Conservation (phyloP, 192 early-diverging fungal genomes). For the Podochytrium sp. region DNA sequence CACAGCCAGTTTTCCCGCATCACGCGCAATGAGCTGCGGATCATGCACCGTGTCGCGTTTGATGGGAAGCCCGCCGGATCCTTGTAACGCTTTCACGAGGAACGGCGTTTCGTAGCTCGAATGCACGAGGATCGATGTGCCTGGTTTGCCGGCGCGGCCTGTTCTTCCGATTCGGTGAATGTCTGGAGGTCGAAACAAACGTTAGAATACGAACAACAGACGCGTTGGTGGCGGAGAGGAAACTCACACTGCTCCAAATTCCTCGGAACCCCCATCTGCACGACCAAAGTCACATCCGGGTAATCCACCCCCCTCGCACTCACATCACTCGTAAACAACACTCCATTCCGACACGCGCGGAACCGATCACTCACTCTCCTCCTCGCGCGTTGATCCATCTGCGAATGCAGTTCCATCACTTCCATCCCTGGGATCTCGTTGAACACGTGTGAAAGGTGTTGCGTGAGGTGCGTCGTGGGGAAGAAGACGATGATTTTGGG, state of each 20-base stretch:
- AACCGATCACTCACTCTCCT: conserved; percentile 71
- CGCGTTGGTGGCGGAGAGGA: background rate
- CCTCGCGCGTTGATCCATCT: conserved; percentile 68
- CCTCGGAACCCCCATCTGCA: conserved; percentile 77
- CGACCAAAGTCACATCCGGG: conserved; percentile 80
- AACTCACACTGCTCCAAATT: conserved; percentile 61
- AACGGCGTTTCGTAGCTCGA: conserved; percentile 75
- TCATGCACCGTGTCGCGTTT: conserved; percentile 36
- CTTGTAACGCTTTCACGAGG: conserved; percentile 37
- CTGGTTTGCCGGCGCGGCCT: conserved; percentile 87
- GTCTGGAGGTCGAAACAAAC: conserved; percentile 49
- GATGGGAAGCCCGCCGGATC: conserved; percentile 30
- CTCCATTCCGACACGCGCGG: conserved; percentile 54
- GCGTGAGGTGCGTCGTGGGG: conserved; percentile 67
- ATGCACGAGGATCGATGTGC: conserved; percentile 78
- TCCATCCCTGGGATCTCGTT: conserved; percentile 28
- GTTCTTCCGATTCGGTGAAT: conserved; percentile 92
- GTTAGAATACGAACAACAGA: background rate
- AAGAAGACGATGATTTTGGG: conserved; percentile 84
- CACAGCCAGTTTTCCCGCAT: conserved; percentile 25
- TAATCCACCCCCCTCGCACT: conserved; percentile 95
- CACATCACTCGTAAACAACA: conserved; percentile 89
- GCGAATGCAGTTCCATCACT: conserved; percentile 68
- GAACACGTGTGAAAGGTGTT: conserved; percentile 28
- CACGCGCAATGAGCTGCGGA: conserved; percentile 12